Base-by-base conservation (phyloP, 768 basidiomycete species). In the Suillus hirtellus region DNA sequence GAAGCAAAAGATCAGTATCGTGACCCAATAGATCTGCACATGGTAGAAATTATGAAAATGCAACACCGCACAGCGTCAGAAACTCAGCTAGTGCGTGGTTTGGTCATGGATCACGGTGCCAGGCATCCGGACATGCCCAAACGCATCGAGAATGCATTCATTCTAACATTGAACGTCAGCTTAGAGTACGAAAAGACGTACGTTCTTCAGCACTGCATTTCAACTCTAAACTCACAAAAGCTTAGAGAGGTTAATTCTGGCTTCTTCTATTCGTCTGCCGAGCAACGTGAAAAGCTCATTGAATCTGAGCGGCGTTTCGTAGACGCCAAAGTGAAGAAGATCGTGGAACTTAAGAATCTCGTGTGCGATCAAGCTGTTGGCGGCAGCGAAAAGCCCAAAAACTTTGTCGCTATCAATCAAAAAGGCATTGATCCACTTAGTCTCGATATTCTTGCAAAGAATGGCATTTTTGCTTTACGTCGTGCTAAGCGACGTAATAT, bases 21-120 rank as follows among this genome's bases (percentile, higher is more conserved):
- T 60, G 89, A 95, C 69, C 95, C 96, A 58, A 96, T 99, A 72
- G 97, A 99, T 80, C 82, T 99, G 62, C 96, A 99, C 79, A 99
- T 99, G 97, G 81, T 99, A 59, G 97, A 99, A 79, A 89, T 99
- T 66, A 99, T 99, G 97, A 99, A 99, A 81, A 99, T 99, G 97
- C 96, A 97, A 76, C 97, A 99, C 79, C 91, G 96, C 70, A 96
- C 91, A 49, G 95, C 97, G 66, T 95, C 94, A 27, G 97, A 99
- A 77, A 99, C 97, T 37, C 92, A 97, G 74, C 87, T 99, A 44
- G 82, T 99, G 70, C 90, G 93, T 69, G 97, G 97, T 42, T 84
- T 99, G 63, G 97, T 99, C 52, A 83, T 99, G 69, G 97, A 99
- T 79, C 96, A 99, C 73, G 96, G 97, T 68, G 93, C 93, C 62